phyloP scores from a whole-genome alignment of 2,329 filamentous ascomycete species.

The Didymella sp. region DNA sequence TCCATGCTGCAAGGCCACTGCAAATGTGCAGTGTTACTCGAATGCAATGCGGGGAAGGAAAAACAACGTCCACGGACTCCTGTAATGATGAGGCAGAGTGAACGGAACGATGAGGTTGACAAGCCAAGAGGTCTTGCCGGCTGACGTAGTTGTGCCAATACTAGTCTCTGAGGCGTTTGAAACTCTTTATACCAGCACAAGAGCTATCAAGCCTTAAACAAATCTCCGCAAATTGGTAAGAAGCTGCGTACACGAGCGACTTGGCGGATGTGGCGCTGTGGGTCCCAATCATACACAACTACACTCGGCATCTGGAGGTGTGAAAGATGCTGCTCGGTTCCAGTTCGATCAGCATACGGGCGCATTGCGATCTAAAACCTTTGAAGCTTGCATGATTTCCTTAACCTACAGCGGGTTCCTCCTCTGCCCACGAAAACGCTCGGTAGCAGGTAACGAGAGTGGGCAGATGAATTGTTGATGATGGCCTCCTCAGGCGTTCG shows the following conservation, averaged over 20 bases:
- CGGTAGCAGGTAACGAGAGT: not conserved
- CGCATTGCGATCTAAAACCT: not conserved
- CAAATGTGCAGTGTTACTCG: not conserved
- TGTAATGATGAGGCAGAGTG: not conserved
- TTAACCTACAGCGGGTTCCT: no score
- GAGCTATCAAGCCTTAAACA: not conserved
- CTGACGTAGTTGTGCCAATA: slow-evolving; percentile 10
- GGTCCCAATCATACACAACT: slow-evolving; percentile 8
- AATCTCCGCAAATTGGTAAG: not conserved
- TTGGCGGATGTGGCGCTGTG: slow-evolving; percentile 8
- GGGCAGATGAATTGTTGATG: slow-evolving; percentile 4
- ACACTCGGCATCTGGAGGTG: not conserved
- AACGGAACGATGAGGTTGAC: not conserved
- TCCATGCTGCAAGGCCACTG: not conserved
- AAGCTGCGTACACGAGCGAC: not conserved
- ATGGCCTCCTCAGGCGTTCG: not conserved
- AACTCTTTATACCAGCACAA: slow-evolving; percentile 10
- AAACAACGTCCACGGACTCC: not conserved
- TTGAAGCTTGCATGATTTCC: no score
- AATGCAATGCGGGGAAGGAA: not conserved
- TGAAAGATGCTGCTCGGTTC: slow-evolving; percentile 1
- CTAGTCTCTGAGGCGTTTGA: slow-evolving; percentile 3
- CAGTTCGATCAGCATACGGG: no score
- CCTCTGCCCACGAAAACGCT: not conserved
- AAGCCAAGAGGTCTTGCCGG: not conserved